Evolutionary conservation across 805 yeast genomes (phyloP).

Genomic region (Candida verbasci): DNA sequence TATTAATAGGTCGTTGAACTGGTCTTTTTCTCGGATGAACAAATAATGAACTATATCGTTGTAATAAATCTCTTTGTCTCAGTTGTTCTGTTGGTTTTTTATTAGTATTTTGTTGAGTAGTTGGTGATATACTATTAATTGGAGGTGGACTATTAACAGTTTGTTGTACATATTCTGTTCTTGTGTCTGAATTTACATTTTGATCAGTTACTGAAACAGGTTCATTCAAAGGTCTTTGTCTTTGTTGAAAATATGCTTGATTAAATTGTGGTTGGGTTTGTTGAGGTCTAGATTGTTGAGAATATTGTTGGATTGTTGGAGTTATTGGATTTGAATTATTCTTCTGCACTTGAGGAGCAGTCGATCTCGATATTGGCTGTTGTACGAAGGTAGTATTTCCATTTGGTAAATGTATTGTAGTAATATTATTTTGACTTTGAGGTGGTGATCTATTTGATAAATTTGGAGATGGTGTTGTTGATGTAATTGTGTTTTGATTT

Average conservation of each 20-base stretch:
- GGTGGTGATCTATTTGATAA: neutral
- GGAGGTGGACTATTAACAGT: neutral
- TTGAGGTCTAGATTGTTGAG: neutral
- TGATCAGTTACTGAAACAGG: too few relatives aligned
- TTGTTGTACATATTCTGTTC: neutral
- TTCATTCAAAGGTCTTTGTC: neutral
- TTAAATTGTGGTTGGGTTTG: neutral
- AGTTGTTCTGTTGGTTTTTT: neutral
- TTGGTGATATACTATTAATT: neutral
- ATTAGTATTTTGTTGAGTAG: neutral
- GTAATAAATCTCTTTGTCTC: constrained; percentile 3
- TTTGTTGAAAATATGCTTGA: neutral
- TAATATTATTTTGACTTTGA: neutral
- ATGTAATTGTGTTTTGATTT: too few relatives aligned
- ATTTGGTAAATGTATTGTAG: neutral
- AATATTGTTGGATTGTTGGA: neutral
- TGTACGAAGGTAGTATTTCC: neutral
- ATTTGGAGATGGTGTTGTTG: too few relatives aligned
- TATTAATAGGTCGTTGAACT: neutral
- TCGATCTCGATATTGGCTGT: neutral
- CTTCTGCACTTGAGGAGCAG: neutral
- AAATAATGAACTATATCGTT: neutral
- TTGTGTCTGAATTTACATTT: neutral
- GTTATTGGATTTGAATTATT: too few relatives aligned
- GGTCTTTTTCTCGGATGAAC: neutral